A percentile compares a stretch with the other conserved stretches of the same genome.
These are phyloP conservation scores for Eucalyptus guilfoylei DNA, from an alignment of 345 rosid genomes.

Conservation along the genomic window DNA sequence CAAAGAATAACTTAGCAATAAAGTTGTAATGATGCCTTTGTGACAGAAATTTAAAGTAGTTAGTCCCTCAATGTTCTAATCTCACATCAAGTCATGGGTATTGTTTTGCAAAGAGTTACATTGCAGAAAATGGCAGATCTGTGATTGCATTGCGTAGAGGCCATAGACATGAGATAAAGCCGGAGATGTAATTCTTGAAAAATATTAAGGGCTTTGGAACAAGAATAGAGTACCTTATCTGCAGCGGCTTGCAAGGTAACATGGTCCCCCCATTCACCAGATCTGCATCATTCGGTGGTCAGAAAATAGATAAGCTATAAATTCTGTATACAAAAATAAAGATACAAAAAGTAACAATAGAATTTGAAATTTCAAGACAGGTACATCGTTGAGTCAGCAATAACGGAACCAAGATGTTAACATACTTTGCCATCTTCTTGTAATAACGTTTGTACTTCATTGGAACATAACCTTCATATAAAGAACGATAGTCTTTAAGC, in stretches of 20 bases:
- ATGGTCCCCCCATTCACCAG: constrained; percentile 98
- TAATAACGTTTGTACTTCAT: constrained; percentile 86
- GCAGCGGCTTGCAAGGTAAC: constrained; percentile 95
- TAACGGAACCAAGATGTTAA: background rate
- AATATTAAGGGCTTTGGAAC: background rate
- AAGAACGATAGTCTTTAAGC: constrained; percentile 60
- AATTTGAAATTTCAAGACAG: background rate
- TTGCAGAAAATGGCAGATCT: background rate
- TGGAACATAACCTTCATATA: constrained; percentile 85
- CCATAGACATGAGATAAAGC: background rate
- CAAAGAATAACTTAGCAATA: background rate
- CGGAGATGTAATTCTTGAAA: background rate
- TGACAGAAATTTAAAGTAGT: background rate
- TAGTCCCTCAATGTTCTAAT: background rate
- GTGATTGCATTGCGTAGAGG: background rate
- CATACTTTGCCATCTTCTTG: constrained; percentile 88
- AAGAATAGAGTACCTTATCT: constrained; percentile 47
- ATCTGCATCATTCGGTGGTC: constrained; percentile 26
- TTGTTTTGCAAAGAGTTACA: background rate
- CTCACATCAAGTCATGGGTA: background rate
- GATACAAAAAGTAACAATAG: background rate
- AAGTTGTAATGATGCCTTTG: background rate
- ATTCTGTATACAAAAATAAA: background rate
- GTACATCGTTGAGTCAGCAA: background rate
- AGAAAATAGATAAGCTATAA: background rate